Conservation (phyloP, 139 green algal genomes). For the Closterium sp. region DNA sequence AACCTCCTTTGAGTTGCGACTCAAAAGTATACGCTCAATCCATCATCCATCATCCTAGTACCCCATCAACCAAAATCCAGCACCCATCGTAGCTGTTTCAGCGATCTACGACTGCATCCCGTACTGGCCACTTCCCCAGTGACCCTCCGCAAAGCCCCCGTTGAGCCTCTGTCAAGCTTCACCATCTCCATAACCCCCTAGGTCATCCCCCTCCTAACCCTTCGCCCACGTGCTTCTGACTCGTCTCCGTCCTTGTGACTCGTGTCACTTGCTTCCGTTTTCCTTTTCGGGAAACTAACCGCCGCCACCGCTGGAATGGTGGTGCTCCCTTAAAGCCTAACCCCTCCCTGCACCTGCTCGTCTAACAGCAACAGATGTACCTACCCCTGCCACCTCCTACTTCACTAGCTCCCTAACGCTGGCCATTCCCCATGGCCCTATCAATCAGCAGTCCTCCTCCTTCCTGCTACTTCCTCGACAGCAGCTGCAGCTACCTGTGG, state of each 20-base stretch:
- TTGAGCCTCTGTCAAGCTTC: not conserved
- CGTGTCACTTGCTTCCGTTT: too few species aligned
- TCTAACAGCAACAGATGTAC: not conserved
- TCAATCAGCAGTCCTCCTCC: not conserved
- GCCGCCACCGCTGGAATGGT: too few species aligned
- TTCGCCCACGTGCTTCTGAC: not conserved
- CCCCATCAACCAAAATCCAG: too few species aligned
- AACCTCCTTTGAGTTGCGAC: too few species aligned
- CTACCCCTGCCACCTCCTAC: not conserved
- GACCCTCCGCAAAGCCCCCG: too few species aligned
- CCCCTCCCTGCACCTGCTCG: not conserved
- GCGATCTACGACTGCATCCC: too few species aligned
- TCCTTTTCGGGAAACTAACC: too few species aligned
- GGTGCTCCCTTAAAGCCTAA: not conserved
- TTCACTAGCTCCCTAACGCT: not conserved
- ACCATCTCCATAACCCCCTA: not conserved
- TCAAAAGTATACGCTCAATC: too few species aligned
- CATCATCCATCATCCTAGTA: too few species aligned
- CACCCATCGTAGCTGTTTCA: too few species aligned
- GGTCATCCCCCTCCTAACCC: not conserved
- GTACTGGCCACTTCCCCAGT: not conserved
- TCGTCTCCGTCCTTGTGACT: too few species aligned
- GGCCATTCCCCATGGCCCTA: not conserved
- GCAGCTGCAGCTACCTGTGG: too few species aligned
- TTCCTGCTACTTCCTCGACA: not conserved